phyloP scores from a whole-genome alignment of 1,284 basidiomycete genomes.

The Fereydounia khargensis region DNA sequence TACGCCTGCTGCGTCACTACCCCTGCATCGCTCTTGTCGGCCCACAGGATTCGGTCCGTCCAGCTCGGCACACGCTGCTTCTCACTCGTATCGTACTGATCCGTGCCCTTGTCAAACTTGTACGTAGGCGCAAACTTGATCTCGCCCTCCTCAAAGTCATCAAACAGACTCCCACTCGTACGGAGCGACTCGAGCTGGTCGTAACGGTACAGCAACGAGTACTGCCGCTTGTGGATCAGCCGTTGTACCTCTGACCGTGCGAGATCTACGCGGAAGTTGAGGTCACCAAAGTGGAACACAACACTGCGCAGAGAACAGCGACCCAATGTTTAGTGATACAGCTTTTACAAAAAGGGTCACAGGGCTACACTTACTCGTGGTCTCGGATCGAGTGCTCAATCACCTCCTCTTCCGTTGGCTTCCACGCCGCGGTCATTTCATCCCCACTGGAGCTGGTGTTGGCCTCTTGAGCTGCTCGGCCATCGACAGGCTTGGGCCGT shows the following conservation, averaged over 20 bases:
- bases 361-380: slow-evolving; percentile 20
- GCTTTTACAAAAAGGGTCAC: too few species aligned
- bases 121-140: slow-evolving; percentile 85
- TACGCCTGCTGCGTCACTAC: slow-evolving; percentile 11
- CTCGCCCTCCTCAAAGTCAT: slow-evolving; percentile 81
- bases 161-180: slow-evolving; percentile 64
- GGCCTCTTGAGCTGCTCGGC: too few species aligned
- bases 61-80: slow-evolving; percentile 94
- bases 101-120: slow-evolving; percentile 72
- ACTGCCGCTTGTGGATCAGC: slow-evolving; percentile 14
- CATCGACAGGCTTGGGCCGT: too few species aligned
- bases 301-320: slow-evolving; percentile 63
- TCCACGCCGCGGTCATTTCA: neutral
- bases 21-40: neutral
- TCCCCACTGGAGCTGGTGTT: too few species aligned
- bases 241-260: slow-evolving; percentile 75
- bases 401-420: neutral
- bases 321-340: too few species aligned
- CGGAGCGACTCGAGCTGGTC: slow-evolving; percentile 62
- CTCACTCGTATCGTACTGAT: slow-evolving; percentile 90
- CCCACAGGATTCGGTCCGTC: slow-evolving; percentile 71
- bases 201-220: slow-evolving; percentile 66
- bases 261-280: slow-evolving; percentile 87
- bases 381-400: slow-evolving; percentile 14
- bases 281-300: slow-evolving; percentile 88